These are phyloP conservation scores for Byssoonygena ceratinophila DNA, from an alignment of 2,329 filamentous ascomycete species.

Conservation along the genomic window DNA sequence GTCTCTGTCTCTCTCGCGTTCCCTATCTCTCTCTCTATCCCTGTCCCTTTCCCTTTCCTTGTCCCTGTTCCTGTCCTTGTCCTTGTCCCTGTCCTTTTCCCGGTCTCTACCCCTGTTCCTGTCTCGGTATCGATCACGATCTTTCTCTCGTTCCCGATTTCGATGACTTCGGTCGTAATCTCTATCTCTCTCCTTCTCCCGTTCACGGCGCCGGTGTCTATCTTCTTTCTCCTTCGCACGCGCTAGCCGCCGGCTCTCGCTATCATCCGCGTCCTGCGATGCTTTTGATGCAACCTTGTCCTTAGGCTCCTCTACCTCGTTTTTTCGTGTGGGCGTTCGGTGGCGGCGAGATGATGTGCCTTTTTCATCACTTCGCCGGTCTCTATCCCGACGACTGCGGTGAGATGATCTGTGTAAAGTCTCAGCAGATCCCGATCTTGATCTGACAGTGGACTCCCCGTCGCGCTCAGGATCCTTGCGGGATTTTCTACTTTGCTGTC, in stretches of 20 bases:
- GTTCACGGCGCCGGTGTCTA: constrained; percentile 26
- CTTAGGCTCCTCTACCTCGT: constrained; percentile 21
- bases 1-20: constrained; percentile 23
- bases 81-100: constrained; percentile 21
- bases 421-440: constrained; percentile 56
- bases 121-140: constrained; percentile 19
- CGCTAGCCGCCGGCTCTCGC: not conserved
- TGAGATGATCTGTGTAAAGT: constrained; percentile 48
- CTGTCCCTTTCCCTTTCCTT: constrained; percentile 19
- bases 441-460: constrained; percentile 40
- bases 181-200: constrained; percentile 29
- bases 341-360: constrained; percentile 41
- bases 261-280: constrained; percentile 7
- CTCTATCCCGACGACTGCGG: constrained; percentile 51
- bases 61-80: constrained; percentile 20
- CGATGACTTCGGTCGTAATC: constrained; percentile 22
- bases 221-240: constrained; percentile 24
- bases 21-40: constrained; percentile 19
- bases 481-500: constrained; percentile 24
- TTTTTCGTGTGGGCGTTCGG: constrained; percentile 27
- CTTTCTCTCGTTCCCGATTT: constrained; percentile 23
- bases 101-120: constrained; percentile 23
- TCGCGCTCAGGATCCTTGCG: constrained; percentile 33
- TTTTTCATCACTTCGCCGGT: constrained; percentile 35
- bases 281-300: not conserved